Percentiles rank a stretch among this genome's conserved stretches.
phyloP scores from a whole-genome alignment of 2,329 filamentous ascomycete species.

The Ascochyta clinopodiicola region DNA sequence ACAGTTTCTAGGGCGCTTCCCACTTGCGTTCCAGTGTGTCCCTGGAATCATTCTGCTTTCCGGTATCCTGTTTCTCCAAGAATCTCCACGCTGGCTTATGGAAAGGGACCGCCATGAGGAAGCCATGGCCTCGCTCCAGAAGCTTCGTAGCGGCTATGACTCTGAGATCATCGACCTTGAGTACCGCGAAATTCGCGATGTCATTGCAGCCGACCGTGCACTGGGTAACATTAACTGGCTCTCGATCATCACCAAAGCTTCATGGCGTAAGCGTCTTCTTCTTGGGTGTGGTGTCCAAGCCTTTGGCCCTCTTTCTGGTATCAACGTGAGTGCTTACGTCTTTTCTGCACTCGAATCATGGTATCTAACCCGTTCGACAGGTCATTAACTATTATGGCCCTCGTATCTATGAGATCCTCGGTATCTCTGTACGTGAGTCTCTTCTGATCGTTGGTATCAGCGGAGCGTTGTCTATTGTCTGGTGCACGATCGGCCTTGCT shows the following conservation, averaged over 20 bases:
- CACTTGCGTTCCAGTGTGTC: constrained; percentile 53
- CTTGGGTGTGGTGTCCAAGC: constrained; percentile 58
- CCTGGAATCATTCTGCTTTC: constrained; percentile 52
- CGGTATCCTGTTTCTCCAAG: constrained; percentile 61
- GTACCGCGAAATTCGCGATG: constrained; percentile 31
- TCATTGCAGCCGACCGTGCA: constrained; percentile 32
- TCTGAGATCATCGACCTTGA: constrained; percentile 29
- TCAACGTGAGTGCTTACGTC: constrained; percentile 46
- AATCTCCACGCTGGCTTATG: constrained; percentile 67
- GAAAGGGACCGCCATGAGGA: constrained; percentile 62
- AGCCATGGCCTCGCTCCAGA: constrained; percentile 28
- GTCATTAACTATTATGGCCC: constrained; percentile 50
- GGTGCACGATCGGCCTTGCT: constrained; percentile 54
- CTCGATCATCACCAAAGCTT: constrained; percentile 53
- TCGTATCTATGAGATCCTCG: constrained; percentile 54
- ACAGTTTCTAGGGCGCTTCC: constrained; percentile 41
- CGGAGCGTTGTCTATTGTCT: constrained; percentile 57
- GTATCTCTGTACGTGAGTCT: constrained; percentile 53
- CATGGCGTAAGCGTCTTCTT: constrained; percentile 55
- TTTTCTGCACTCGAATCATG: neutral
- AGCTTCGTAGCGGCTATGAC: constrained; percentile 28
- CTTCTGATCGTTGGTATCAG: constrained; percentile 61
- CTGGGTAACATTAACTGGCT: constrained; percentile 49
- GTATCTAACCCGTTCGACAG: neutral
- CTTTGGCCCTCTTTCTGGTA: constrained; percentile 57